phyloP scores from a whole-genome alignment of 176 grass and related monocot species.

The Coix lacrymajobi region DNA sequence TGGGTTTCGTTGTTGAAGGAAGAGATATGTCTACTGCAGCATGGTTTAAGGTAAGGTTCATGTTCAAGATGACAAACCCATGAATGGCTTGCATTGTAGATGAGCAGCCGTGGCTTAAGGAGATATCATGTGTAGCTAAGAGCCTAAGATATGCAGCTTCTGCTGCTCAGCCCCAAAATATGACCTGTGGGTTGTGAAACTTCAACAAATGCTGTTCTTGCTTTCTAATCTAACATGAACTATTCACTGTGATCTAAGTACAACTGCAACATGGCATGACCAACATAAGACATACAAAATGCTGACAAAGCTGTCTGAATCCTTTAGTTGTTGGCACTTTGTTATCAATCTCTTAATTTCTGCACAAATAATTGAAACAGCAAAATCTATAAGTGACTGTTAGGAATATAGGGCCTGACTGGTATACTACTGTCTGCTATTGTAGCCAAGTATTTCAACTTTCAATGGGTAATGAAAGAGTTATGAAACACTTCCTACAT shows the following conservation, averaged over 20 bases:
- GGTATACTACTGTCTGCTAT: background rate
- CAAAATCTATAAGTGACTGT: background rate
- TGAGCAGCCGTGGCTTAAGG: background rate
- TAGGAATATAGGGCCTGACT: background rate
- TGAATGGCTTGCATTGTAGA: constrained; percentile 6
- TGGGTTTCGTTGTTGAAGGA: constrained; percentile 35
- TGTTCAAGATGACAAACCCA: background rate
- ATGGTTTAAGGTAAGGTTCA: constrained; percentile 44
- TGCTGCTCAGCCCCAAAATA: background rate
- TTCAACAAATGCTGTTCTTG: constrained; percentile 7
- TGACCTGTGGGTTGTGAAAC: background rate
- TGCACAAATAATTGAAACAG: background rate
- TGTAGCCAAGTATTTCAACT: background rate
- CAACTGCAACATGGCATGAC: background rate
- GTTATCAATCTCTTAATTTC: background rate
- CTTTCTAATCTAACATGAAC: background rate
- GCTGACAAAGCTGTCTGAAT: background rate
- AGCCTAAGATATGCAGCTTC: background rate
- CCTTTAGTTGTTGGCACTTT: background rate
- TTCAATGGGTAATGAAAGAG: background rate
- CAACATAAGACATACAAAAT: background rate
- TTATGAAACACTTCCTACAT: background rate
- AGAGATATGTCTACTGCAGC: constrained; percentile 44
- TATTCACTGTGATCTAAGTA: background rate
- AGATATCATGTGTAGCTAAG: background rate